Evolutionary conservation across 495 filamentous ascomycete species (phyloP), one percentile per base, ranked within the genome.

Genomic region (Ascodesmis nigricans): DNA sequence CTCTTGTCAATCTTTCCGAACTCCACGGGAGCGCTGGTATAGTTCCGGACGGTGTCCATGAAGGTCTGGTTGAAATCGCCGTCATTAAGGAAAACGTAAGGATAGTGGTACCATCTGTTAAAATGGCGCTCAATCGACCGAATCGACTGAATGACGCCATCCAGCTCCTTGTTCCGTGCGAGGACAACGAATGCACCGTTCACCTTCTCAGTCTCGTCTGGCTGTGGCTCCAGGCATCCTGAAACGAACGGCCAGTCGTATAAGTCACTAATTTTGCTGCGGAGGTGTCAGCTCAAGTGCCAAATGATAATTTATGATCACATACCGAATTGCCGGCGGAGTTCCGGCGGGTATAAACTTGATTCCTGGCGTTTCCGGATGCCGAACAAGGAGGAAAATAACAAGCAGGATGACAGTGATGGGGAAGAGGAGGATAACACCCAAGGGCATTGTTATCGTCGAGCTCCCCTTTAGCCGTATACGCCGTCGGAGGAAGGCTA

Each of bases 81-180:
- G 50, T 99, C 87, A 55, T 99, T 99, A 41, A 99, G 61, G 59
- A 99, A 99, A 37, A 99, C 90, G 55, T 95, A 99, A 19, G 87
- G 87, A 54, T 99, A 99, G 55, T 93, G 66, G 54, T 81, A 99
- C 90, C 90, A 95, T 39, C 84, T 69, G 57, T 99, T 99, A 68
- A 99, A 99, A 53, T 99, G 87, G 40, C 87, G 68, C 61, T 99
- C 87, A 43, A 99, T 87, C 32, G 83, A 92, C 61, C 92, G 93
- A 43, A 99, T 66, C 5, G 83, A 93, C 58, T 93, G 77, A 29
- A 95, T 71, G 20, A 99, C 87, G 35, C 87, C 87, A 0, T 91
- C 81, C 40, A 99, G 49, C 57, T 99, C 87, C 65, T 91, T 91
- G 55, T 99, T 93, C 44, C 87, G 64, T 16, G 87, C 87, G 34